These are phyloP conservation scores for Tuber microsphaerosporum DNA, from an alignment of 495 filamentous ascomycete genomes.

Conservation along the genomic window DNA sequence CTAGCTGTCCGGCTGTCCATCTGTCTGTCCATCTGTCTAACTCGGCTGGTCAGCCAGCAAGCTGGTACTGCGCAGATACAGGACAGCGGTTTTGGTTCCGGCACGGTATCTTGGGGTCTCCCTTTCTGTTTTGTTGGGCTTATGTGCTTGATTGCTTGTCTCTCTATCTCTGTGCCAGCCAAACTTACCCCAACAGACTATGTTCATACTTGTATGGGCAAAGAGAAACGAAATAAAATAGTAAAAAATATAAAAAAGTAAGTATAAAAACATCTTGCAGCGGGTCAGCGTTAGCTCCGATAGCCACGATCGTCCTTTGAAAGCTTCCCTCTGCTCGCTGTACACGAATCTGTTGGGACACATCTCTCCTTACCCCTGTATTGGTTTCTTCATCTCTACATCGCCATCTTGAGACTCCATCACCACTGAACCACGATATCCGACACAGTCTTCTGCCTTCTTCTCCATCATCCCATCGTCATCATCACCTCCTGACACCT, in stretches of 20 bases:
- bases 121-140: not conserved
- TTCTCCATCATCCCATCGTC: not conserved
- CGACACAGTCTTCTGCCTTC: not conserved
- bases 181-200: not conserved
- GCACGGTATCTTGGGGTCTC: not conserved
- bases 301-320: not conserved
- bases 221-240: not conserved
- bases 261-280: not conserved
- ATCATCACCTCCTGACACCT: not conserved
- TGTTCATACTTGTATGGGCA: not conserved
- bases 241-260: not conserved
- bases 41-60: not conserved
- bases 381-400: not conserved
- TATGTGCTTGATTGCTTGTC: not conserved
- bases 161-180: not conserved
- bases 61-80: not conserved
- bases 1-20: not conserved
- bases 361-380: not conserved
- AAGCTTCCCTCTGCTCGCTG: not conserved
- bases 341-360: not conserved
- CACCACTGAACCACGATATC: constrained; percentile 1
- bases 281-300: not conserved
- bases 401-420: constrained; percentile 1
- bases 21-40: not conserved
- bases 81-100: not conserved